A percentile compares a stretch with the other conserved stretches of the same genome.
These are phyloP conservation scores for Metschnikowia hibisci DNA, from an alignment of 805 yeast genomes.

Conservation along the genomic window DNA sequence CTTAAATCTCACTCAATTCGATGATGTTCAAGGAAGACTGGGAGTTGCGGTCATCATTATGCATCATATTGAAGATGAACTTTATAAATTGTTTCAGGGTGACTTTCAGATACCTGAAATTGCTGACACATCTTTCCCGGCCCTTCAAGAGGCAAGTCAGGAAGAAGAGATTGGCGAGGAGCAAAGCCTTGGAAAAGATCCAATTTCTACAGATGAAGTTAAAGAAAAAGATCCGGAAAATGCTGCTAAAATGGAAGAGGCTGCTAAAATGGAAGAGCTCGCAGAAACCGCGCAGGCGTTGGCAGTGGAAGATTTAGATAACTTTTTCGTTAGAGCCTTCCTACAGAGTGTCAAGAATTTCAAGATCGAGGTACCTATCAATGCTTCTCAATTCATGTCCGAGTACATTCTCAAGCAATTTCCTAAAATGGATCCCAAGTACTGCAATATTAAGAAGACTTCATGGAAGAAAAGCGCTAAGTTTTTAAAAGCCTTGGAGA, in stretches of 20 bases:
- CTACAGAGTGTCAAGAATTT: constrained; percentile 63
- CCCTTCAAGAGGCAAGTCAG: constrained; percentile 21
- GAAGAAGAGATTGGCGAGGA: constrained; percentile 5
- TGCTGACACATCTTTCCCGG: constrained; percentile 38
- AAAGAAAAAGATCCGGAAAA: neutral
- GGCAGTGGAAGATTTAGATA: constrained; percentile 65
- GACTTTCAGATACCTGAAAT: constrained; percentile 30
- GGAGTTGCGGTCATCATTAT: constrained; percentile 77
- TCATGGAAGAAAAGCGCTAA: constrained; percentile 89
- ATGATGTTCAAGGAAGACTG: constrained; percentile 52
- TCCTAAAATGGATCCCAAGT: constrained; percentile 57
- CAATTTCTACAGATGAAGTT: neutral
- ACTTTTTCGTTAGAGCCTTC: constrained; percentile 67
- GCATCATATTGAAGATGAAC: constrained; percentile 66
- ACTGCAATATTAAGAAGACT: constrained; percentile 67
- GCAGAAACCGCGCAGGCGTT: constrained; percentile 40
- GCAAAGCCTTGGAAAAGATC: neutral
- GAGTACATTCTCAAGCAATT: constrained; percentile 64
- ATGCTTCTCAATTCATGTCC: constrained; percentile 73
- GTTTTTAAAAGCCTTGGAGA: constrained; percentile 83
- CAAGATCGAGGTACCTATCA: constrained; percentile 58
- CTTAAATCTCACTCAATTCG: constrained; percentile 42
- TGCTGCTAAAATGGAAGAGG: neutral
- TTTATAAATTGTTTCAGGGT: constrained; percentile 51
- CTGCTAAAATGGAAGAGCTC: constrained; percentile 9